Evolutionary conservation across 148 eudicot genomes (phyloP), one percentile per base, ranked within the genome.

Genomic region (Chenopodium quinoa): DNA sequence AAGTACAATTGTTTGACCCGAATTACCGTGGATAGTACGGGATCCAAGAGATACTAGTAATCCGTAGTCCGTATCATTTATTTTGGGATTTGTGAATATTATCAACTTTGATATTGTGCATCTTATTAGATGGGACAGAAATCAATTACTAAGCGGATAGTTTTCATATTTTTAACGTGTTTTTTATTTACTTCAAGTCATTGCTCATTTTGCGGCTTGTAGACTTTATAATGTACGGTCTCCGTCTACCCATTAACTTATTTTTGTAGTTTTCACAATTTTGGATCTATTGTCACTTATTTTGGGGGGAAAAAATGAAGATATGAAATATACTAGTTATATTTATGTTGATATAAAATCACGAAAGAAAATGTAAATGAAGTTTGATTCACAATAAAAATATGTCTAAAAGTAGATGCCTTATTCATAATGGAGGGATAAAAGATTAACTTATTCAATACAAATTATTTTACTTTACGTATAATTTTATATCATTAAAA

Each of bases 11-110:
- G 22, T 56, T 19, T 20, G 56, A 75, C 37, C 63, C 68, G 76
- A 37, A 7, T 82, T 77, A 76, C 23, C 71, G 83, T 77, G 9
- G 76, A 82, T 69, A 40, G 58, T 76, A 77, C 84, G 80, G 58
- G 81, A 82, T 82, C 70, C 71, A 19, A 50, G 81, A 44, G 27
- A 67, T 50, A 25, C 22, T 11, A 54, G 54, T 76, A 77, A 34
- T 34, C 40, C 40, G 6, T 34, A 34, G 5, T 34, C 40, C 40
- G 54, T 70, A 64, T 23, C 76, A 13, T 60, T 50, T 67, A 75
- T 27, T 76, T 56, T 62, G 78, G 78, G 22, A 62, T 31, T 27
- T 73, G 82, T 72, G 77, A n/a, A 72, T 23, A 25, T 40, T 72
- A 73, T 67, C 71, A 67, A 67, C 71, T 67, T 67, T 67, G 71